phyloP scores from a whole-genome alignment of 2,329 filamentous ascomycete genomes.

The Aspergillus alliaceus region DNA sequence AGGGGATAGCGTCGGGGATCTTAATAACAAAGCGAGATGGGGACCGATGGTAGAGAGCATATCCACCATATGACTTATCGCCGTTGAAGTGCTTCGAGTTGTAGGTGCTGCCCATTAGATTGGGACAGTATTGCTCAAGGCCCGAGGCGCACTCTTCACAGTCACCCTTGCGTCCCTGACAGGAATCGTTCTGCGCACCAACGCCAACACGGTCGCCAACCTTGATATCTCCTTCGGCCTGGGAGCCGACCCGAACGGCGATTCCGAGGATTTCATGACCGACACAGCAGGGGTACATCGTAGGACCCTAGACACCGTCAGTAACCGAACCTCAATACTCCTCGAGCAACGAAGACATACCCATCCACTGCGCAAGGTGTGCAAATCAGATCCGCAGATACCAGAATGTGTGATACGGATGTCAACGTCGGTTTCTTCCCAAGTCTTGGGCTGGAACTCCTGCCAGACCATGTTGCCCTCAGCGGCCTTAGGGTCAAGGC shows the following conservation, averaged over 20 bases:
- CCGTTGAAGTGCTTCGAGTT: slow-evolving; percentile 47
- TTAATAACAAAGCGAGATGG: slow-evolving; percentile 60
- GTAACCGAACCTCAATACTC: background rate
- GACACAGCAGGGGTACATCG: slow-evolving; percentile 51
- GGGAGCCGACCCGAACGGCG: slow-evolving; percentile 56
- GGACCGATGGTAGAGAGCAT: slow-evolving; percentile 56
- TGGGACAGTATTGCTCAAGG: slow-evolving; percentile 33
- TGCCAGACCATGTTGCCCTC: slow-evolving; percentile 57
- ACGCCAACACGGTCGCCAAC: slow-evolving; percentile 50
- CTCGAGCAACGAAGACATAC: slow-evolving; percentile 18
- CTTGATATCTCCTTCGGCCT: slow-evolving; percentile 33
- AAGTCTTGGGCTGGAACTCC: slow-evolving; percentile 62
- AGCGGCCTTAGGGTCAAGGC: slow-evolving; percentile 48
- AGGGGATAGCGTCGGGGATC: slow-evolving; percentile 23
- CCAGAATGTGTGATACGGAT: slow-evolving; percentile 65
- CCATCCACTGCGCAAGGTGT: slow-evolving; percentile 54
- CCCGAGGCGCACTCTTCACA: slow-evolving; percentile 54
- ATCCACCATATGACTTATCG: slow-evolving; percentile 67
- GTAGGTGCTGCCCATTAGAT: slow-evolving; percentile 29
- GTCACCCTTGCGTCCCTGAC: slow-evolving; percentile 41
- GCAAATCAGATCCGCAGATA: slow-evolving; percentile 63
- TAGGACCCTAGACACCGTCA: slow-evolving; percentile 25
- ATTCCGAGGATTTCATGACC: slow-evolving; percentile 66
- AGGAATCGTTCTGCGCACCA: slow-evolving; percentile 60
- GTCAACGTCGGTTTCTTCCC: slow-evolving; percentile 65